Conservation (phyloP, 176 grass and related monocot genomes). For the Avena eriantha region DNA sequence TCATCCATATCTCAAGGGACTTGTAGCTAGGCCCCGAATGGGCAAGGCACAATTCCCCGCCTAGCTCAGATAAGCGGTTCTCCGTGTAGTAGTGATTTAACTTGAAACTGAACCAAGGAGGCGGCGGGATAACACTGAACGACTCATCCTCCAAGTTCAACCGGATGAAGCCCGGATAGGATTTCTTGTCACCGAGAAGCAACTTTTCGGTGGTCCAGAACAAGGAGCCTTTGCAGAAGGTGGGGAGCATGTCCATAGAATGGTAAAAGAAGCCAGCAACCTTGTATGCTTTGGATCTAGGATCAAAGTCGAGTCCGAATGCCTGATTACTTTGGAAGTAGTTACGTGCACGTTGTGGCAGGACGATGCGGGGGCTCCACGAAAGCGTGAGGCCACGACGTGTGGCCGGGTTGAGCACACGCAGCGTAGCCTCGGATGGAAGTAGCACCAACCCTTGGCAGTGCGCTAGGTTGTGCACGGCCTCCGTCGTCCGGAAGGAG, state of each 20-base stretch:
- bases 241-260: not conserved
- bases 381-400: not conserved
- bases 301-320: not conserved
- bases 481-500: not conserved
- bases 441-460: not conserved
- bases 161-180: not conserved
- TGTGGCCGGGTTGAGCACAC: not conserved
- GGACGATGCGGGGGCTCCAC: not conserved
- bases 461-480: not conserved
- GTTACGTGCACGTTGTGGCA: not conserved
- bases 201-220: not conserved
- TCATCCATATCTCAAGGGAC: not conserved
- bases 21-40: not conserved
- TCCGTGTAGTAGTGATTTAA: not conserved
- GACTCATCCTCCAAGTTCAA: not conserved
- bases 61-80: not conserved
- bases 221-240: not conserved
- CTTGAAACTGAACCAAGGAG: not conserved
- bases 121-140: not conserved
- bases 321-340: not conserved
- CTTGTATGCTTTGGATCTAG: not conserved
- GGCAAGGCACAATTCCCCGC: not conserved
- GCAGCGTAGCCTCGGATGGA: not conserved
- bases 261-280: not conserved
- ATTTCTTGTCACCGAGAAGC: not conserved